Evolutionary conservation across 2,329 filamentous ascomycete species (phyloP).

Genomic region (Periconia macrospinosa): DNA sequence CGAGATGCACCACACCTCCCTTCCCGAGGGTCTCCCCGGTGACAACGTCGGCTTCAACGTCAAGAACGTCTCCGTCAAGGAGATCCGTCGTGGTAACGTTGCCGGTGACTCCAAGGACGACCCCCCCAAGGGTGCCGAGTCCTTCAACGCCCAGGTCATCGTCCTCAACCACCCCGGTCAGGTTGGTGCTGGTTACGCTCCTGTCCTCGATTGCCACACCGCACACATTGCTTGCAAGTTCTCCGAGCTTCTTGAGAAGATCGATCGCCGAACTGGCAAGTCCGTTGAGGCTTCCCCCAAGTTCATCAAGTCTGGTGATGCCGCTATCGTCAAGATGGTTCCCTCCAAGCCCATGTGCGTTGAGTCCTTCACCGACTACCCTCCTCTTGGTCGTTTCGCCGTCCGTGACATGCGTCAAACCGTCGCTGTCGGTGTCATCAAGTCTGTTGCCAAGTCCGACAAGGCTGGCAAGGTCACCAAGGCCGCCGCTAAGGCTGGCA

Average conservation of each 20-base stretch:
- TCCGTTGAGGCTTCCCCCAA: constrained; percentile 88
- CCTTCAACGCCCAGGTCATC: constrained; percentile 99
- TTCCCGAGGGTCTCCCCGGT: constrained; percentile 89
- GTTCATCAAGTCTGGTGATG: constrained; percentile 99
- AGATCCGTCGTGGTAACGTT: constrained; percentile 99
- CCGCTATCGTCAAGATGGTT: constrained; percentile 99
- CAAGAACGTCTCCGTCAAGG: constrained; percentile 99
- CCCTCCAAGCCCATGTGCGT: constrained; percentile 99
- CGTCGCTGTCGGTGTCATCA: constrained; percentile 94
- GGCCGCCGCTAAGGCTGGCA: constrained; percentile 46
- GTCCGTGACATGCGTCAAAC: constrained; percentile 92
- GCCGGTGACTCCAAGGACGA: constrained; percentile 99
- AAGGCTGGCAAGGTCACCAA: constrained; percentile 58
- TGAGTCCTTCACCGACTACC: constrained; percentile 99
- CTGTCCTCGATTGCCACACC: constrained; percentile 99
- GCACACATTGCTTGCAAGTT: constrained; percentile 99
- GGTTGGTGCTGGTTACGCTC: constrained; percentile 98
- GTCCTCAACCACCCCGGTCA: constrained; percentile 99
- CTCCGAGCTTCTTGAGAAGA: constrained; percentile 99
- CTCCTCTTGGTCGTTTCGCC: constrained; percentile 98
- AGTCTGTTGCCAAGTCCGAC: constrained; percentile 57
- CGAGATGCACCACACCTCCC: constrained; percentile 99
- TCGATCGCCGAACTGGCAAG: constrained; percentile 99
- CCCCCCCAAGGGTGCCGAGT: constrained; percentile 83
- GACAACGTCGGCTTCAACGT: constrained; percentile 99